phyloP scores from a whole-genome alignment of 2,329 filamentous ascomycete genomes.

The Bimuria novae-zelandiae region DNA sequence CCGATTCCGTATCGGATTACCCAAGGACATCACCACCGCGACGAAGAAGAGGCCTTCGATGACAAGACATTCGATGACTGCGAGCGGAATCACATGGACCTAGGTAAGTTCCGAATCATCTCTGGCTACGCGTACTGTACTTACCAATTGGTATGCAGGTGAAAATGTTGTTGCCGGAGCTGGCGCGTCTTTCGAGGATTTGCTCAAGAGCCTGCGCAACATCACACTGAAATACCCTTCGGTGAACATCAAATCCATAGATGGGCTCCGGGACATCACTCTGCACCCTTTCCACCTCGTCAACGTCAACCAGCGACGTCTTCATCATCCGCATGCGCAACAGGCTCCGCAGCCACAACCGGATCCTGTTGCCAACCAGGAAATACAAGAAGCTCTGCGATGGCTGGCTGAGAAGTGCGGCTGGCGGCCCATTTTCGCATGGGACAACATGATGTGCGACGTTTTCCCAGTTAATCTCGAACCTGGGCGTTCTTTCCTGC shows the following conservation, averaged over 20 bases:
- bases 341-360: conserved; percentile 16
- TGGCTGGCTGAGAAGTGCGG: conserved; percentile 39
- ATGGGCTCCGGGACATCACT: conserved; percentile 32
- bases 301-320: conserved; percentile 38
- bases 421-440: conserved; percentile 41
- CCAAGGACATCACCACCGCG: conserved; percentile 38
- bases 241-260: conserved; percentile 39
- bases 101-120: conserved; percentile 11
- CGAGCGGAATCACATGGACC: conserved; percentile 39
- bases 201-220: conserved; percentile 36
- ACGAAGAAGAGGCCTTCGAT: conserved; percentile 43
- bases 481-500: conserved; percentile 30
- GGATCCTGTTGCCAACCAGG: conserved; percentile 35
- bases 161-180: conserved; percentile 41
- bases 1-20: conserved; percentile 41
- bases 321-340: conserved; percentile 9
- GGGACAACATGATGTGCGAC: conserved; percentile 45
- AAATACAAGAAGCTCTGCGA: conserved; percentile 38
- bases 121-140: not conserved
- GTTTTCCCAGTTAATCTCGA: conserved; percentile 44
- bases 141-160: conserved; percentile 12
- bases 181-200: conserved; percentile 38
- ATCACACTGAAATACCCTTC: conserved; percentile 38
- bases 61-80: conserved; percentile 41
- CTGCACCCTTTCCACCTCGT: conserved; percentile 43